Conservation (phyloP, 2,329 filamentous ascomycete species). For the Neoascochyta sp. region DNA sequence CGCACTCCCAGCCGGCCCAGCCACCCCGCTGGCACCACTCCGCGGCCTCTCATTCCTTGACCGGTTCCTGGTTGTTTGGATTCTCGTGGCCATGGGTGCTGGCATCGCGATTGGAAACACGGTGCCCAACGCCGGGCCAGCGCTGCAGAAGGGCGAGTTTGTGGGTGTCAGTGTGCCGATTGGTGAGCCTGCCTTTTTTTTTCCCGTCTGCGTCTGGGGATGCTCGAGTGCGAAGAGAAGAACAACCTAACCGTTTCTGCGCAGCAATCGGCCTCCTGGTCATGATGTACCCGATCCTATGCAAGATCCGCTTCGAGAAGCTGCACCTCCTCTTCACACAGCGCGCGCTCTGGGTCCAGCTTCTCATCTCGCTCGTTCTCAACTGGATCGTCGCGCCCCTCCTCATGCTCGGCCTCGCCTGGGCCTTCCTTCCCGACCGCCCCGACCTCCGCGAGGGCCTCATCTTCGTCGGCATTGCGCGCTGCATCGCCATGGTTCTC, state of each 20-base stretch:
- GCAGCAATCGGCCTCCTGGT: slow-evolving; percentile 73
- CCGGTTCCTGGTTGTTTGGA: slow-evolving; percentile 55
- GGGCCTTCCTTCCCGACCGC: slow-evolving; percentile 50
- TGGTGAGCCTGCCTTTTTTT: slow-evolving; percentile 41
- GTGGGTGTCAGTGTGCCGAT: slow-evolving; percentile 68
- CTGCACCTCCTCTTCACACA: slow-evolving; percentile 64
- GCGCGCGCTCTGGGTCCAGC: slow-evolving; percentile 68
- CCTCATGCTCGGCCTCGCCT: slow-evolving; percentile 72
- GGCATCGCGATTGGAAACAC: slow-evolving; percentile 76
- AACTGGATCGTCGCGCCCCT: slow-evolving; percentile 84
- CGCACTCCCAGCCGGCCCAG: too few species aligned
- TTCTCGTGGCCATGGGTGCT: slow-evolving; percentile 71
- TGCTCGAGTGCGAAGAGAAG: too few species aligned
- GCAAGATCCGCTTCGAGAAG: slow-evolving; percentile 76
- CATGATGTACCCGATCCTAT: slow-evolving; percentile 94
- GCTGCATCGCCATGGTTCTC: slow-evolving; percentile 85
- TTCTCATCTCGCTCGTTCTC: slow-evolving; percentile 69
- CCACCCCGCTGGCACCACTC: too few species aligned
- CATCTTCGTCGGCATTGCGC: slow-evolving; percentile 76
- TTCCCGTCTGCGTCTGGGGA: too few species aligned
- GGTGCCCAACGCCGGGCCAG: slow-evolving; percentile 57
- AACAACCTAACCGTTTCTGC: not conserved
- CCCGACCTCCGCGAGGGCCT: slow-evolving; percentile 58
- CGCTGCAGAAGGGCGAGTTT: slow-evolving; percentile 67
- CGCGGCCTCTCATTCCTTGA: slow-evolving; percentile 45